Evolutionary conservation across 108 stramenopile genomes (phyloP).

Genomic region (Discostella stelligeroides): DNA sequence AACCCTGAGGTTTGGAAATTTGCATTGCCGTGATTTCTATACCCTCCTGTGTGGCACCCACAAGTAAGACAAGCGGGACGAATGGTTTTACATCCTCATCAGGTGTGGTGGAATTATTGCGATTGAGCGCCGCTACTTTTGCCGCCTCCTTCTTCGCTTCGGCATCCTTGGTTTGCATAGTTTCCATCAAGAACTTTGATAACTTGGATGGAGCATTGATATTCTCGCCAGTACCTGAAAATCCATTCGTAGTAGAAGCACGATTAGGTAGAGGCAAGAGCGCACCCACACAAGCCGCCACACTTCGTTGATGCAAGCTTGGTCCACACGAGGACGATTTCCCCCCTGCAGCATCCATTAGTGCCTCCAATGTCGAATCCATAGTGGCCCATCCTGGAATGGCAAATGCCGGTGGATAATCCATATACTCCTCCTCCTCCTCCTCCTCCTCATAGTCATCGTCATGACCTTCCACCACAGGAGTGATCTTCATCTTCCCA

Average conservation of each 20-base stretch:
- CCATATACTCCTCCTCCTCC: slow-evolving; percentile 48
- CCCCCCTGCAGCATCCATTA: slow-evolving; percentile 59
- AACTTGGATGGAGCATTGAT: slow-evolving; percentile 34
- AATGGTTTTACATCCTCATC: slow-evolving; percentile 21
- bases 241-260: slow-evolving; percentile 30
- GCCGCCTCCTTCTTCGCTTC: slow-evolving; percentile 23
- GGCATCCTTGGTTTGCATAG: slow-evolving; percentile 22
- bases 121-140: slow-evolving; percentile 17
- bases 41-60: slow-evolving; percentile 34
- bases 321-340: slow-evolving; percentile 41
- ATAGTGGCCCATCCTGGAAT: slow-evolving; percentile 72
- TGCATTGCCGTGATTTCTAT: slow-evolving; percentile 44
- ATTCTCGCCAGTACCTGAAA: slow-evolving; percentile 5
- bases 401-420: slow-evolving; percentile 72
- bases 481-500: slow-evolving; percentile 2
- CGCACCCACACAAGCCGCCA: slow-evolving; percentile 68
- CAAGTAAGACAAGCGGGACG: slow-evolving; percentile 28
- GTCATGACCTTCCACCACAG: slow-evolving; percentile 41
- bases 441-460: slow-evolving; percentile 42
- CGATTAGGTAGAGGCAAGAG: slow-evolving; percentile 51
- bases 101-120: slow-evolving; percentile 1
- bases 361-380: slow-evolving; percentile 65
- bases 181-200: slow-evolving; percentile 19
- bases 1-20: slow-evolving; percentile 37
- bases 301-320: slow-evolving; percentile 66